These are phyloP conservation scores for Nymphaea thermarum DNA, from an alignment of 164 flowering plant species.

Conservation along the genomic window DNA sequence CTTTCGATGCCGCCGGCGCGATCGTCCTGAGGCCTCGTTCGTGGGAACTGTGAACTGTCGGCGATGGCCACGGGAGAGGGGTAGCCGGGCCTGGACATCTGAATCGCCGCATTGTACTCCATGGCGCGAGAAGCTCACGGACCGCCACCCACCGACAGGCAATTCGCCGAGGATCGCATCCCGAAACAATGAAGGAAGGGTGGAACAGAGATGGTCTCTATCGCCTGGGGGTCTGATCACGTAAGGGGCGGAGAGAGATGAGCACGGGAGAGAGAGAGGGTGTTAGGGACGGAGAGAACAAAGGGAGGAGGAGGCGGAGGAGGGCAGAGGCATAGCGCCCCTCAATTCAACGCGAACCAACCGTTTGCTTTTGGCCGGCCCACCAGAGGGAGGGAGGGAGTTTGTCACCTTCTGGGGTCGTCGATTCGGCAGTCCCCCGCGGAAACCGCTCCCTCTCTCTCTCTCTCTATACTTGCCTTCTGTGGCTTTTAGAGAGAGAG, in stretches of 20 bases:
- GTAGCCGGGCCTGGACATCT: background rate
- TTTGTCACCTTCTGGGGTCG: background rate
- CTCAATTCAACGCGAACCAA: background rate
- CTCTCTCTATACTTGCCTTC: background rate
- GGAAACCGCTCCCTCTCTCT: background rate
- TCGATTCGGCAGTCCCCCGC: background rate
- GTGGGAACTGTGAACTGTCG: background rate
- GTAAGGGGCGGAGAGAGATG: background rate
- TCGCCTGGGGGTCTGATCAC: background rate
- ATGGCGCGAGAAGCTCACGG: background rate
- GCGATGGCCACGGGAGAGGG: background rate
- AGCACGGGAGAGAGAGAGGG: background rate
- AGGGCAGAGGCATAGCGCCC: background rate
- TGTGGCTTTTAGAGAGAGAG: background rate
- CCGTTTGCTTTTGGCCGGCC: background rate
- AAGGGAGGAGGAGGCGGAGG: background rate
- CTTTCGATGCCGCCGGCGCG: background rate
- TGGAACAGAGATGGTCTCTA: background rate
- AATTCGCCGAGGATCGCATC: background rate
- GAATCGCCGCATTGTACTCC: slow-evolving; percentile 2
- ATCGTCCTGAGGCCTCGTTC: background rate
- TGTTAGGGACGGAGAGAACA: background rate
- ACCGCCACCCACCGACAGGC: background rate
- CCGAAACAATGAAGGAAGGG: background rate
- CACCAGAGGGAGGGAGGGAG: background rate